Evolutionary conservation across 306 rosid species (phyloP).

Genomic region (Arachis stenosperma): DNA sequence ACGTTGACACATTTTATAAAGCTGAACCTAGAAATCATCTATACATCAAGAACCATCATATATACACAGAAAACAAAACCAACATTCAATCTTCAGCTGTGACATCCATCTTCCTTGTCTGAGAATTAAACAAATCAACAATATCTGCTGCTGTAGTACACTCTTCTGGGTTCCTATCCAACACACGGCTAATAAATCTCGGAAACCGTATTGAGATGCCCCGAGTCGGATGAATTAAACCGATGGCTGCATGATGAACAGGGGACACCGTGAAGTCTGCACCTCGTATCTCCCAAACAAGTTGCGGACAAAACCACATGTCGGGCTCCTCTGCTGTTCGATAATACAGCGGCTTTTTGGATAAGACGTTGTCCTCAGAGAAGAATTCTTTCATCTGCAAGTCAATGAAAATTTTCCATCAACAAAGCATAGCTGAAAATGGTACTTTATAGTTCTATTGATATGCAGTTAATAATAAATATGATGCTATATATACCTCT

Average conservation of each 20-base stretch:
- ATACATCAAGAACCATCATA: constrained; percentile 18
- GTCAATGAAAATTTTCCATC: constrained; percentile 33
- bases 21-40: constrained; percentile 31
- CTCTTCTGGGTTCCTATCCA: constrained; percentile 82
- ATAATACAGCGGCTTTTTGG: constrained; percentile 79
- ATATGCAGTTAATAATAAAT: background rate
- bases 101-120: constrained; percentile 84
- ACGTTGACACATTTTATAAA: background rate
- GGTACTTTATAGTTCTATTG: background rate
- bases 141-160: constrained; percentile 78
- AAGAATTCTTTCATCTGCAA: constrained; percentile 83
- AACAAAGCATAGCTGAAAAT: constrained; percentile 1
- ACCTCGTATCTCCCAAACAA: constrained; percentile 91
- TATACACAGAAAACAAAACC: constrained; percentile 14
- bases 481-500: constrained; percentile 56
- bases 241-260: constrained; percentile 86
- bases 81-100: constrained; percentile 44
- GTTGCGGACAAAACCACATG: constrained; percentile 70
- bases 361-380: constrained; percentile 66
- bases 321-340: constrained; percentile 77
- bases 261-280: constrained; percentile 91
- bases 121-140: constrained; percentile 76
- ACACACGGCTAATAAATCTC: constrained; percentile 54
- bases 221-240: constrained; percentile 79
- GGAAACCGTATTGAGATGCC: constrained; percentile 95